A percentile compares a stretch with the other conserved stretches of the same genome.
These are phyloP conservation scores for Acacia confusa DNA, from an alignment of 306 rosid species.

Conservation along the genomic window DNA sequence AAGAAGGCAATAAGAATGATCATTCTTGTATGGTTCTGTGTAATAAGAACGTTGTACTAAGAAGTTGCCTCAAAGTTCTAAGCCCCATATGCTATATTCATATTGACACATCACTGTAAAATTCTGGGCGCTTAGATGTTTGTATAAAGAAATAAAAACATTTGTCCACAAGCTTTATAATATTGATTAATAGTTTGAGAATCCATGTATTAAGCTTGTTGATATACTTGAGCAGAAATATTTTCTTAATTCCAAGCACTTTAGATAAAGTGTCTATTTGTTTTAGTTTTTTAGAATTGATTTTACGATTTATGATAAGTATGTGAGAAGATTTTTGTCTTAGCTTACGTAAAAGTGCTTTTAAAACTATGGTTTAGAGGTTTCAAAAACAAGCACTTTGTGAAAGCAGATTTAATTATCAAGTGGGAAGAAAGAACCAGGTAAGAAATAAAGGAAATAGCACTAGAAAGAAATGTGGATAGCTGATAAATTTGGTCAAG, in stretches of 20 bases:
- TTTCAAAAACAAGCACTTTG: too few species aligned
- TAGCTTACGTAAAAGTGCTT: too few species aligned
- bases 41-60: conserved; percentile 37
- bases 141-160: background rate
- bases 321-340: too few species aligned
- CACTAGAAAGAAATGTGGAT: background rate
- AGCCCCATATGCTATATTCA: background rate
- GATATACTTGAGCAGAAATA: background rate
- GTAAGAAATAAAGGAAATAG: background rate
- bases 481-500: background rate
- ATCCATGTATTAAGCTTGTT: background rate
- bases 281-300: too few species aligned
- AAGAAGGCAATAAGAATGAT: too few species aligned
- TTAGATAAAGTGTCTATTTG: background rate
- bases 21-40: background rate
- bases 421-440: too few species aligned
- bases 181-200: too few species aligned
- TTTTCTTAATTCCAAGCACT: background rate
- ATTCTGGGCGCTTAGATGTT: background rate
- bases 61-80: background rate
- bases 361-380: too few species aligned
- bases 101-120: background rate
- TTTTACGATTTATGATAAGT: too few species aligned
- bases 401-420: background rate
- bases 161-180: background rate